A percentile compares a stretch with the other conserved stretches of the same genome.
Evolutionary conservation across 495 filamentous ascomycete species (phyloP).

Genomic region (Umbilicaria muhlenbergii): DNA sequence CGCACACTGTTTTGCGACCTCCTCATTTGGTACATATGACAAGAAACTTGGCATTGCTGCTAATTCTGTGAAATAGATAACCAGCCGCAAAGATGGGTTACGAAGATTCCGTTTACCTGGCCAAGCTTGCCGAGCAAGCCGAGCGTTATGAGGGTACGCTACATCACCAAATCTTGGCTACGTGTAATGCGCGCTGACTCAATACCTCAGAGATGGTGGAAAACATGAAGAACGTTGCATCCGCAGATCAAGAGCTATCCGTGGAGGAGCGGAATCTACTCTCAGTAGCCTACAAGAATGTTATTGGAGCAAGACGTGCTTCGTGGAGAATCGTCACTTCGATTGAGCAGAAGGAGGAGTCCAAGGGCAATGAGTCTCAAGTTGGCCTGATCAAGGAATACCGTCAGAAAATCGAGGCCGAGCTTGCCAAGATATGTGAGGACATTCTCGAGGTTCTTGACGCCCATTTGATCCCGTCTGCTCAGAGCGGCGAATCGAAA

Average conservation of each 20-base stretch:
- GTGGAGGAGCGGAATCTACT: constrained; percentile 99
- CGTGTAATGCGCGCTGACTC: background rate
- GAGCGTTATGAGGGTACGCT: constrained; percentile 97
- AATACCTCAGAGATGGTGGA: constrained; percentile 83
- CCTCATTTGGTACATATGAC: background rate
- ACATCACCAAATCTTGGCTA: background rate
- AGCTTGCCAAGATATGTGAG: constrained; percentile 98
- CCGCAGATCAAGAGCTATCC: constrained; percentile 90
- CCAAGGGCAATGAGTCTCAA: constrained; percentile 93
- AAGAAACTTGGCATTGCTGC: background rate
- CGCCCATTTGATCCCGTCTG: constrained; percentile 89
- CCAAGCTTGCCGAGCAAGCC: constrained; percentile 99
- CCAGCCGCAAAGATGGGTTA: constrained; percentile 64
- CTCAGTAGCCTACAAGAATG: constrained; percentile 99
- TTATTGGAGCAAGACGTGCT: constrained; percentile 95
- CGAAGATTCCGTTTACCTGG: constrained; percentile 98
- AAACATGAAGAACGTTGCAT: constrained; percentile 99
- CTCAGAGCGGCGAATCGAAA: constrained; percentile 95
- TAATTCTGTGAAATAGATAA: background rate
- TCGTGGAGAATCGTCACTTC: constrained; percentile 99
- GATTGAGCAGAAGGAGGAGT: constrained; percentile 99
- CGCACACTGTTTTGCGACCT: too few species aligned
- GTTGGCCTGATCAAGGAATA: constrained; percentile 96
- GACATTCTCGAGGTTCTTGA: constrained; percentile 96
- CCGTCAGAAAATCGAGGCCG: constrained; percentile 97